Evolutionary conservation across 2,329 filamentous ascomycete genomes (phyloP), one percentile per base, ranked within the genome.

Genomic region (Fusarium dimerum): DNA sequence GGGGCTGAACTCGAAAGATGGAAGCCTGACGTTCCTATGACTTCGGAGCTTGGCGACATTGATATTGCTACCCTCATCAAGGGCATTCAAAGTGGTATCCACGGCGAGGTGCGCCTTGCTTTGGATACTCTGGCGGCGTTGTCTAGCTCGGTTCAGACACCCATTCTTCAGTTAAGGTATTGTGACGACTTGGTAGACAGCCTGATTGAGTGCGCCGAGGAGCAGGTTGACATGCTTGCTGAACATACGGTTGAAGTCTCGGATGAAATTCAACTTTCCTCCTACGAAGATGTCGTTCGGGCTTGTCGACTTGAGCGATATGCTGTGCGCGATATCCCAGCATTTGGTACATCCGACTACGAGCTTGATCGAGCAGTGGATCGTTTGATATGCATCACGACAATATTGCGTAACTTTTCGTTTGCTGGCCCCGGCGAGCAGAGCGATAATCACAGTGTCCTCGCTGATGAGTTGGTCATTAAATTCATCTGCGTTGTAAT

Each of bases 111-210:
- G n/a, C 86, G 93, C 10, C 75, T 96, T 56, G 93, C 93, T 3
- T 77, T 99, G 42, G 94, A 97, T 69, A 90, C 89, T 1, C 77
- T 99, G 36, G 86, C 85, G 10, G 84, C 83, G 17, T 79, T 94
- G 12, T 77, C 78, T 3, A 69, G 74, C 13, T 90, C 89, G 3
- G 82, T 82, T 5, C 79, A 87, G 20, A 78, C 80, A n/a, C 77
- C 92, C 16, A 84, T 86, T 40, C 74, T 87, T 17, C 80, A 85
- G 40, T 75, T 96, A 40, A 79, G 85, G 51, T 83, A 84, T 49
- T 96, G 90, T 66, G 92, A 96, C 51, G 94, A 97, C 67, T 73
- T 99, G 51, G 81, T 96, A 16, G 94, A 97, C 54, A 88, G 89
- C 1, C 74, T 99, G 47, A 78, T 97, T 34, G 94, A 97, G 61